Evolutionary conservation across 2,329 filamentous ascomycete genomes (phyloP).

Genomic region (Calcarisporium arbuscula): DNA sequence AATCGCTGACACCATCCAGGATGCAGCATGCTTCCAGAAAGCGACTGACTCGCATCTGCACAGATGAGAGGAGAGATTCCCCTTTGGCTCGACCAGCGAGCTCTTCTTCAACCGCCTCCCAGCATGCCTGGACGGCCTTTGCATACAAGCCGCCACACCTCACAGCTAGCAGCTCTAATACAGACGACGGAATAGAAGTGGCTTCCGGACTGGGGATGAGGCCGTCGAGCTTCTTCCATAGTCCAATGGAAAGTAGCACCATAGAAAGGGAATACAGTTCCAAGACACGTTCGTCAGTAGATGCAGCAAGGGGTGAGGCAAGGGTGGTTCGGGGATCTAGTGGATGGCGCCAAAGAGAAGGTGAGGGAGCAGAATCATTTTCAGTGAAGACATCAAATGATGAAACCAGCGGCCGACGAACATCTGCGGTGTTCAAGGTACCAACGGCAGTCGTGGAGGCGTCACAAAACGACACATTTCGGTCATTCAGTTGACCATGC

Average conservation of each 20-base stretch:
- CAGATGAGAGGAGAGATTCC: constrained; percentile 45
- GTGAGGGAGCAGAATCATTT: constrained; percentile 11
- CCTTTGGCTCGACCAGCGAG: constrained; percentile 38
- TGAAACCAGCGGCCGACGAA: constrained; percentile 63
- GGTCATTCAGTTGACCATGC: constrained; percentile 64
- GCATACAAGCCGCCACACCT: constrained; percentile 70
- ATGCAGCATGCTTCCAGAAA: constrained; percentile 57
- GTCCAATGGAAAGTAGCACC: constrained; percentile 65
- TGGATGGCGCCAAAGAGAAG: constrained; percentile 50
- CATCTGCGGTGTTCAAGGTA: constrained; percentile 44
- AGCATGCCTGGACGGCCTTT: constrained; percentile 67
- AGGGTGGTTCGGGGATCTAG: constrained; percentile 49
- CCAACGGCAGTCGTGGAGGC: constrained; percentile 34
- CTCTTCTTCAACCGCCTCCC: constrained; percentile 62
- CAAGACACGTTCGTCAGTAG: constrained; percentile 50
- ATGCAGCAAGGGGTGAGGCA: constrained; percentile 40
- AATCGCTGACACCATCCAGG: constrained; percentile 50
- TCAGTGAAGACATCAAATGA: constrained; percentile 65
- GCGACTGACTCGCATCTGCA: constrained; percentile 49
- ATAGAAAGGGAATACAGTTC: constrained; percentile 71
- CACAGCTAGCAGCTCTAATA: constrained; percentile 56
- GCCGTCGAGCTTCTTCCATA: constrained; percentile 63
- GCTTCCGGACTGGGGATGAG: constrained; percentile 36
- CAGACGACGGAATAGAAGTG: constrained; percentile 52
- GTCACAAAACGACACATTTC: constrained; percentile 61